Evolutionary conservation across 495 filamentous ascomycete species (phyloP).

Genomic region (Xylaria sp.): DNA sequence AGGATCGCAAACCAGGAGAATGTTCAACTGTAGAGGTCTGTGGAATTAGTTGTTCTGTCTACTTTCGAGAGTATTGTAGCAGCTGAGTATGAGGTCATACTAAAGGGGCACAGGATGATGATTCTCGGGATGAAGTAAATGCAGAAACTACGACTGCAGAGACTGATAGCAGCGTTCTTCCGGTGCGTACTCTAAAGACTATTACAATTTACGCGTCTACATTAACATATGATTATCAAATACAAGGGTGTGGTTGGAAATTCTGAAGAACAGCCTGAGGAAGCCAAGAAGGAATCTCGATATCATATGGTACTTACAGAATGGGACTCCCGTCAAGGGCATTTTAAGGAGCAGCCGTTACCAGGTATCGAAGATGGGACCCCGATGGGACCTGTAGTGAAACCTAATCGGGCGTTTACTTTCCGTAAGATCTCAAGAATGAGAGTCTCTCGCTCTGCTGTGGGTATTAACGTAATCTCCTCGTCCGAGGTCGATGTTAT

Average conservation of each 20-base stretch:
- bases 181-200: background rate
- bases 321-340: constrained; percentile 1
- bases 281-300: constrained; percentile 4
- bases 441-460: background rate
- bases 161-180: background rate
- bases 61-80: background rate
- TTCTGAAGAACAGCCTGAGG: background rate
- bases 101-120: background rate
- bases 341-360: background rate
- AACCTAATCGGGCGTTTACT: constrained; percentile 12
- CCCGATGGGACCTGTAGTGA: background rate
- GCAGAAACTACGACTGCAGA: background rate
- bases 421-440: constrained; percentile 6
- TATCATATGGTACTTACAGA: constrained; percentile 3
- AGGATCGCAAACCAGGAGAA: background rate
- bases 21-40: background rate
- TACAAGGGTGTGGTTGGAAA: background rate
- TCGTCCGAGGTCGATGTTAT: constrained; percentile 13
- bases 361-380: constrained; percentile 1
- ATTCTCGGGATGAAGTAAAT: background rate
- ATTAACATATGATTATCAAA: background rate
- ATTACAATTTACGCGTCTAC: background rate
- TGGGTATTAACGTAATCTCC: background rate
- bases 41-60: background rate
- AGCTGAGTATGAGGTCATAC: background rate